Base-by-base conservation (phyloP, 2,329 filamentous ascomycete genomes). In the Leptographium procerum region DNA sequence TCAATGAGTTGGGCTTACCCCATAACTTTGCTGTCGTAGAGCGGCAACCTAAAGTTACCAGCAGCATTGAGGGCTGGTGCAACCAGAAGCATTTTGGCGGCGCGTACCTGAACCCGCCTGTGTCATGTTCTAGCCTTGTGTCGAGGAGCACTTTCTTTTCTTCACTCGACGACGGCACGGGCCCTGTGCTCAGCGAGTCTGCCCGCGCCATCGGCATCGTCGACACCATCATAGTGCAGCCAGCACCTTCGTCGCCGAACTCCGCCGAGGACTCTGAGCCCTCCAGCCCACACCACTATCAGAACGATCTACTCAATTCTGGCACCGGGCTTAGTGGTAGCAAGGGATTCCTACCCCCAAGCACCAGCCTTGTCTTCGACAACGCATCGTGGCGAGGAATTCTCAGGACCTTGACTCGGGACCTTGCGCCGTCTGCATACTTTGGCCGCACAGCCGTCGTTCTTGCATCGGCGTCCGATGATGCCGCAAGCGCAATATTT, bases 381-480 rank as follows among this genome's bases (percentile, higher is more conserved):
- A 95, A 95, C 64, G 87, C 88, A 13, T 84, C 85, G 16, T 94
- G 89, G 88, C 90, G 89, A 69, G 89, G 89, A 1, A 92, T 95
- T 59, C 78, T 90, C 53, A 87, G 88, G 56, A 91, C 89, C 0
- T 75, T 95, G 60, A 94, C 86, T 4, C 81, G 87, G 26, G 89
- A 95, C 65, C 85, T 91, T 64, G 87, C 91, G 0, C 89, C 89
- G 0, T 91, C 88, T 5, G 89, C 89, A 1, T 95, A 92, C 69
- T 82, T 81, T 63, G 85, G 84, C 48, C 83, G 88, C 53, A 83
- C 88, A 4, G 89, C 88, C 2, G 82, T 95, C 51, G 81, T 95
- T 16, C 74, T 95, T 13, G 87, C 88, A 10, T 85, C 82, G 22
- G 83, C 81, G 0, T 81, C 87, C 48, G 84, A 88, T 58, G 88